These are phyloP conservation scores for Camellia sinensis DNA, from an alignment of 148 eudicot genomes.

Conservation along the genomic window DNA sequence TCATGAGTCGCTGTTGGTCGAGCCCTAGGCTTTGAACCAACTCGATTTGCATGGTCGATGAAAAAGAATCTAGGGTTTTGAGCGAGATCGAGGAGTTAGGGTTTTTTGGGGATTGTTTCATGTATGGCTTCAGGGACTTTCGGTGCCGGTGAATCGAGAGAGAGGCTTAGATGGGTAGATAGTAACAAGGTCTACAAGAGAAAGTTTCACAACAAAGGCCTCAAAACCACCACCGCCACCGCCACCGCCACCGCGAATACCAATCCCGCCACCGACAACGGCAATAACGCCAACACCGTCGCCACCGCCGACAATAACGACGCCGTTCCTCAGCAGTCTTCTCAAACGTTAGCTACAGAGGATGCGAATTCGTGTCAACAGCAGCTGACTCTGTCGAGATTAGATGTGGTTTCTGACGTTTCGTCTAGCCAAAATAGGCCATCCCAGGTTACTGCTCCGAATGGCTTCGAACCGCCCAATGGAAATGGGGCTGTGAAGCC, in stretches of 20 bases:
- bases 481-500: slow-evolving; percentile 38
- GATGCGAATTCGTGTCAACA: slow-evolving; percentile 25
- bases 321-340: slow-evolving; percentile 10
- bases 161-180: slow-evolving; percentile 31
- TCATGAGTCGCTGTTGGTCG: neutral
- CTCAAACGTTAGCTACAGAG: slow-evolving; percentile 16
- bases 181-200: slow-evolving; percentile 36
- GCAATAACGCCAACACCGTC: neutral
- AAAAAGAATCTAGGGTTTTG: slow-evolving; percentile 12
- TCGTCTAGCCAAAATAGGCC: slow-evolving; percentile 20
- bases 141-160: slow-evolving; percentile 25
- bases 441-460: neutral
- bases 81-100: slow-evolving; percentile 16
- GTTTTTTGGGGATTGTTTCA: slow-evolving; percentile 19
- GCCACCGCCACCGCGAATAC: neutral
- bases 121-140: slow-evolving; percentile 44
- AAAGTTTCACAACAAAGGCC: slow-evolving; percentile 14
- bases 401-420: slow-evolving; percentile 34
- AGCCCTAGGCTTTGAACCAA: neutral
- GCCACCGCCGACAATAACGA: neutral
- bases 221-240: neutral
- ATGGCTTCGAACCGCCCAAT: slow-evolving; percentile 19
- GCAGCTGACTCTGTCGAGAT: slow-evolving; percentile 8
- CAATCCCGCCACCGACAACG: neutral
- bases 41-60: slow-evolving; percentile 9